Percentiles rank a stretch among this genome's conserved stretches.
Evolutionary conservation across 805 yeast species (phyloP).

Genomic region (Metschnikowia santaceciliae): DNA sequence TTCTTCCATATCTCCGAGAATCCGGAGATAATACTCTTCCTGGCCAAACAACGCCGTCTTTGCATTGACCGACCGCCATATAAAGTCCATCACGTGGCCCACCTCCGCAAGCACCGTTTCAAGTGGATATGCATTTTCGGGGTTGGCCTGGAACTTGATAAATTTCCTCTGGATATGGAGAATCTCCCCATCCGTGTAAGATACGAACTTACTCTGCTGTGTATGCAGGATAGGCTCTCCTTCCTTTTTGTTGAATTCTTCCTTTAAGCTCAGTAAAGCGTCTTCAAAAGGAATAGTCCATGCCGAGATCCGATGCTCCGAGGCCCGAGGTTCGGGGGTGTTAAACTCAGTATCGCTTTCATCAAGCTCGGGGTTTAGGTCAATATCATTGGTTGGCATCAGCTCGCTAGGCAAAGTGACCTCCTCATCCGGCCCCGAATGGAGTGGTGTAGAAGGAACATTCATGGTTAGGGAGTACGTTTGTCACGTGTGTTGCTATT

Average conservation of each 20-base stretch:
- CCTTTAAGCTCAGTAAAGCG: slow-evolving; percentile 17
- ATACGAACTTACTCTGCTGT: slow-evolving; percentile 51
- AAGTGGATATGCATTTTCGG: slow-evolving; percentile 22
- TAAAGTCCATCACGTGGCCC: slow-evolving; percentile 45
- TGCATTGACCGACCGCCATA: slow-evolving; percentile 55
- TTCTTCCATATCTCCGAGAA: slow-evolving; percentile 67
- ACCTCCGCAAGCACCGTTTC: slow-evolving; percentile 42
- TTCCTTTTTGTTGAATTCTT: slow-evolving; percentile 11
- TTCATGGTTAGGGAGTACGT: neutral
- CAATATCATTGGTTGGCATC: slow-evolving; percentile 23
- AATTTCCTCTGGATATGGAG: slow-evolving; percentile 27
- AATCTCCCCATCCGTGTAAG: slow-evolving; percentile 12
- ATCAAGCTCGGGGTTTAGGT: slow-evolving; percentile 37
- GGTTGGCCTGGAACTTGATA: slow-evolving; percentile 37
- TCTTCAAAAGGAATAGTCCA: slow-evolving; percentile 27
- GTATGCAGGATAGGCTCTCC: slow-evolving; percentile 11
- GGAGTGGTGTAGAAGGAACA: slow-evolving; percentile 34
- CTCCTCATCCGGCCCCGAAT: slow-evolving; percentile 34
- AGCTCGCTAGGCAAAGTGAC: slow-evolving; percentile 26
- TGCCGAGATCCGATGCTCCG: slow-evolving; percentile 6
- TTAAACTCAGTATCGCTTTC: slow-evolving; percentile 14
- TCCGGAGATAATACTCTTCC: slow-evolving; percentile 53
- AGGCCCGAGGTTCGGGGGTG: slow-evolving; percentile 16
- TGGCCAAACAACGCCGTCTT: slow-evolving; percentile 49
- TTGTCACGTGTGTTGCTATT: neutral